Evolutionary conservation across 2,329 filamentous ascomycete genomes (phyloP).

Genomic region (Lasiodiplodia hormozganensis): DNA sequence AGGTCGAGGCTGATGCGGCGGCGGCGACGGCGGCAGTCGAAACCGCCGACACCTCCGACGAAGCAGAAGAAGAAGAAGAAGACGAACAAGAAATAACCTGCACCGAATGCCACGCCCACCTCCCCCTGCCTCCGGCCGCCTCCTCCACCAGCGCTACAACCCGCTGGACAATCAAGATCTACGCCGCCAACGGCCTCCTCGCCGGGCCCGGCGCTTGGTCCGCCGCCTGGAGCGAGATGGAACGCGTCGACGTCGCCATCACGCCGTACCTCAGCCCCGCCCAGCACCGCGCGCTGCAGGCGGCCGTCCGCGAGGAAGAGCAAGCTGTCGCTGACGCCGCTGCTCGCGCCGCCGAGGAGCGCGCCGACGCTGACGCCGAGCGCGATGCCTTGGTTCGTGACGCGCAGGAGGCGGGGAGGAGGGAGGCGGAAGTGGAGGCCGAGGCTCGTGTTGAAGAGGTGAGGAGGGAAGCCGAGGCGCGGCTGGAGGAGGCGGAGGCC

Average conservation of each 20-base stretch:
- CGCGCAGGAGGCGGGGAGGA: background rate
- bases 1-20: background rate
- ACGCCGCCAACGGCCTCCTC: constrained; percentile 92
- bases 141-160: constrained; percentile 42
- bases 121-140: background rate
- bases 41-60: too few species aligned
- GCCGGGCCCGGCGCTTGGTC: constrained; percentile 85
- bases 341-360: too few species aligned
- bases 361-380: background rate
- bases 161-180: constrained; percentile 83
- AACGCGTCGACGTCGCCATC: constrained; percentile 94
- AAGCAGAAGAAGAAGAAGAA: too few species aligned
- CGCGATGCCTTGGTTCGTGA: background rate
- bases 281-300: constrained; percentile 64
- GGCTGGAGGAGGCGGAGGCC: too few species aligned
- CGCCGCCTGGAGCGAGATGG: constrained; percentile 97
- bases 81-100: constrained; percentile 4
- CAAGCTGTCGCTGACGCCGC: background rate
- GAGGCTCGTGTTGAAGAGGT: constrained; percentile 37
- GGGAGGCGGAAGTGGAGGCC: constrained; percentile 33
- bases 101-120: constrained; percentile 6
- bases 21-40: too few species aligned
- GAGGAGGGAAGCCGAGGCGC: background rate
- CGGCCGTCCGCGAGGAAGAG: background rate
- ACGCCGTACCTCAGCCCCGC: constrained; percentile 72